phyloP scores from a whole-genome alignment of 2,329 filamentous ascomycete genomes.

The Thielaviopsis populi region DNA sequence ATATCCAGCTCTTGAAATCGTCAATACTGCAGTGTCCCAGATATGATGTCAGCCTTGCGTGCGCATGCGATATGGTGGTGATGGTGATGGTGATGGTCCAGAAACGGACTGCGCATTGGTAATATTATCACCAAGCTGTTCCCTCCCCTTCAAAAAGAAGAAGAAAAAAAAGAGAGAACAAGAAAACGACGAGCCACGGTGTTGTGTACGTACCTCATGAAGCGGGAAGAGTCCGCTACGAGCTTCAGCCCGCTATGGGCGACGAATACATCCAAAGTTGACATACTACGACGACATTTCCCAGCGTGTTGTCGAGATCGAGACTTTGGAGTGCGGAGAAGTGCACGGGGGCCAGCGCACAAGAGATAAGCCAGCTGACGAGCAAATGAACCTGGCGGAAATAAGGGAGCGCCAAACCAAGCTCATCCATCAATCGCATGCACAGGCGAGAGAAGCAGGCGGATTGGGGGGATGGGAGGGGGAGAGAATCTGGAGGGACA shows the following conservation, averaged over 20 bases:
- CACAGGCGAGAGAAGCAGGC: neutral
- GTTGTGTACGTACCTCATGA: slow-evolving; percentile 47
- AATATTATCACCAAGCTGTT: neutral
- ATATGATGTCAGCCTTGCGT: slow-evolving; percentile 13
- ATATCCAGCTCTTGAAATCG: slow-evolving; percentile 69
- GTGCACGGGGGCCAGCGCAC: neutral
- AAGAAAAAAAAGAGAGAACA: neutral
- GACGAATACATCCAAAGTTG: slow-evolving; percentile 59
- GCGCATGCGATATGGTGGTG: neutral
- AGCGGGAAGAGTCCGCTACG: slow-evolving; percentile 58
- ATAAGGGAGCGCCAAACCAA: neutral
- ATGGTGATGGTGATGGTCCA: neutral
- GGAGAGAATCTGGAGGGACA: neutral
- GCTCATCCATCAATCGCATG: neutral
- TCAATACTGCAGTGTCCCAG: slow-evolving; percentile 46
- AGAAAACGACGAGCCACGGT: neutral
- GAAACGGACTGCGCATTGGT: slow-evolving; percentile 4
- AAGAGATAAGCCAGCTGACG: slow-evolving; percentile 13
- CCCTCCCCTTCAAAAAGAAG: neutral
- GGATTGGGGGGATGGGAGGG: neutral
- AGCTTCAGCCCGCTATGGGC: slow-evolving; percentile 85
- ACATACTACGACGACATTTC: slow-evolving; percentile 15
- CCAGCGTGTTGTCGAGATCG: neutral
- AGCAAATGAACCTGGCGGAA: neutral
- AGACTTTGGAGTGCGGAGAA: neutral